Evolutionary conservation across 371 early-diverging fungal genomes (phyloP), one percentile per base, ranked within the genome.

Genomic region (Rhizopus sp.): DNA sequence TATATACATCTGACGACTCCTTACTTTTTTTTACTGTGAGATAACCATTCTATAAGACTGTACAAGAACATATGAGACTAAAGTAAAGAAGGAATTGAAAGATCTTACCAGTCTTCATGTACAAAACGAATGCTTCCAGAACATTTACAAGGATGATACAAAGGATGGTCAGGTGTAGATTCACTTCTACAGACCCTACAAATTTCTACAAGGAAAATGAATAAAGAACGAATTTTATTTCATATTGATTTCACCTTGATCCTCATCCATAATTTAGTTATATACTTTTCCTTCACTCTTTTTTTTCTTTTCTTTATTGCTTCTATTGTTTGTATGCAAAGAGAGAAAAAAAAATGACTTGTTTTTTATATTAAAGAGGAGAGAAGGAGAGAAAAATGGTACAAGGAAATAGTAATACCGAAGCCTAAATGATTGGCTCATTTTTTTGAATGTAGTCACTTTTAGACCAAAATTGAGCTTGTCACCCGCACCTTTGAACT

Each of bases 1-100:
- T 23, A 23, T 23, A 23, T 23, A 23, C 23, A 23, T 23, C 23
- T 23, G 23, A 23, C 2, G 2, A 23, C 37, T n/a, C 35, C 69
- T 55, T 76, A 80, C 83, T 78, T 81, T 70, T 93, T 94, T 71
- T 84, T 80, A 63, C 87, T 86, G 62, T 90, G 92, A 23, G 82
- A 71, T 4, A 94, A 72, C 93, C 94, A 94, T 74, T 92, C 85
- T 45, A 85, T 86, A 42, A 95, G 64, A 64, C 89, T 87, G 59
- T 10, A 46, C 7, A 46, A 23, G 23, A 23, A 23, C 3, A 46
- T 29, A 23, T 29, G 8, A 46, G 30, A 45, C 53, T 45, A 41
- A 41, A 41, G 7, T 17, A 17, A 48, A 41, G 16, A 37, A 29
- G 16, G 3, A 34, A 2, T 5, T 38, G 40, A 16, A 34, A n/a